Evolutionary conservation across 768 basidiomycete species (phyloP).

Genomic region (Tremella mesenterica): DNA sequence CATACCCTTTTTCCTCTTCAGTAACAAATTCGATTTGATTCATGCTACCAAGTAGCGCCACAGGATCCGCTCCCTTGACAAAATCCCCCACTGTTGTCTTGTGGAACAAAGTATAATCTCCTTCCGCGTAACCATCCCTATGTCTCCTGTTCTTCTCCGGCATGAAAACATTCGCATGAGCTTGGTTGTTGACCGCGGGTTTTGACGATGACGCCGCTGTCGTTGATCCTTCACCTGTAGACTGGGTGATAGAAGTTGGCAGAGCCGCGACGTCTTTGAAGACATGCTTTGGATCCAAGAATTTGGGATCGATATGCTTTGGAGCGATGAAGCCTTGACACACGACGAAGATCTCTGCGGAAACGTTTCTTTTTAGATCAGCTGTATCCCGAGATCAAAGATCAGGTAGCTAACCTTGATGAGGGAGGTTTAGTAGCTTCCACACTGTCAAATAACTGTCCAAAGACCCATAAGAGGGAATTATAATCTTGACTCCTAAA

Average conservation of each 20-base stretch:
- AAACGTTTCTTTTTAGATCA: conserved; percentile 66
- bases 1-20: conserved; percentile 74
- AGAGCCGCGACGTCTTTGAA: conserved; percentile 64
- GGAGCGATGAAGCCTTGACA: conserved; percentile 92
- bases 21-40: conserved; percentile 69
- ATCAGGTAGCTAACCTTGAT: conserved; percentile 59
- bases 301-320: conserved; percentile 92
- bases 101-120: conserved; percentile 83
- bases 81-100: conserved; percentile 62
- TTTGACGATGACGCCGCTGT: conserved; percentile 39
- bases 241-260: conserved; percentile 31
- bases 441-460: conserved; percentile 87
- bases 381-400: background rate
- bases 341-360: conserved; percentile 98
- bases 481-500: conserved; percentile 98
- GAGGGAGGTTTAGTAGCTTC: conserved; percentile 98
- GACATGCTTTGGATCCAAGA: conserved; percentile 93
- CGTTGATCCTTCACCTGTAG: conserved; percentile 15
- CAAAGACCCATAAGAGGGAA: conserved; percentile 97
- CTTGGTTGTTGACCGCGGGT: conserved; percentile 60
- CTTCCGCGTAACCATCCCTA: conserved; percentile 90
- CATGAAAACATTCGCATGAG: conserved; percentile 74
- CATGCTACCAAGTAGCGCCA: conserved; percentile 59
- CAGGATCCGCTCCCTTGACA: conserved; percentile 60
- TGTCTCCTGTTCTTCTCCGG: conserved; percentile 92